Evolutionary conservation across 1,284 basidiomycete genomes (phyloP).

Genomic region (Somion occarium): DNA sequence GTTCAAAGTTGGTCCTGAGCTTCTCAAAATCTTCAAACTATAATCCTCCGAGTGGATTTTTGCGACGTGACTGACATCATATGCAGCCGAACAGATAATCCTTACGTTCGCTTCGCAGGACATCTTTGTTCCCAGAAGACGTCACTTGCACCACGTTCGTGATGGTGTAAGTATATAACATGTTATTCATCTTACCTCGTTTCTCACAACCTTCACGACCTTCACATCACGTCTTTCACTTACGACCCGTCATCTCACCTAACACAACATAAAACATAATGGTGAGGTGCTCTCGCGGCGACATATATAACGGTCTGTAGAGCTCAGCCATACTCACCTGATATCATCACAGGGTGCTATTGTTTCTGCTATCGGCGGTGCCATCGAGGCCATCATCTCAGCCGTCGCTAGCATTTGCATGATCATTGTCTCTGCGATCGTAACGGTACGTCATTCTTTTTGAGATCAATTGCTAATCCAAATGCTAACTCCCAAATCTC

Average conservation of each 20-base stretch:
- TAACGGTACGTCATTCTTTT: conserved; percentile 36
- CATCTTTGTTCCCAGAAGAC: too few relatives aligned
- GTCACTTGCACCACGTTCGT: not conserved
- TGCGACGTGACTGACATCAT: not conserved
- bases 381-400: conserved; percentile 50
- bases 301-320: too few relatives aligned
- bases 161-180: too few relatives aligned
- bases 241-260: not conserved
- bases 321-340: too few relatives aligned
- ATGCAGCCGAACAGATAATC: not conserved
- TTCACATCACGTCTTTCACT: not conserved
- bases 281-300: too few relatives aligned
- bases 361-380: conserved; percentile 53
- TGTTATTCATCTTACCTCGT: not conserved
- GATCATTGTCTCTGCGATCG: conserved; percentile 52
- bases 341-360: conserved; percentile 41
- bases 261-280: not conserved
- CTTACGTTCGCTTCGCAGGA: too few relatives aligned
- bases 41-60: too few relatives aligned
- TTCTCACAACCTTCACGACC: not conserved
- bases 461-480: not conserved
- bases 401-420: conserved; percentile 52
- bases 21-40: too few relatives aligned
- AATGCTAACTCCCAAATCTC: not conserved
- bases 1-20: too few relatives aligned